Evolutionary conservation across 176 grass and related monocot genomes (phyloP).

Genomic region (Oryza rufipogon): DNA sequence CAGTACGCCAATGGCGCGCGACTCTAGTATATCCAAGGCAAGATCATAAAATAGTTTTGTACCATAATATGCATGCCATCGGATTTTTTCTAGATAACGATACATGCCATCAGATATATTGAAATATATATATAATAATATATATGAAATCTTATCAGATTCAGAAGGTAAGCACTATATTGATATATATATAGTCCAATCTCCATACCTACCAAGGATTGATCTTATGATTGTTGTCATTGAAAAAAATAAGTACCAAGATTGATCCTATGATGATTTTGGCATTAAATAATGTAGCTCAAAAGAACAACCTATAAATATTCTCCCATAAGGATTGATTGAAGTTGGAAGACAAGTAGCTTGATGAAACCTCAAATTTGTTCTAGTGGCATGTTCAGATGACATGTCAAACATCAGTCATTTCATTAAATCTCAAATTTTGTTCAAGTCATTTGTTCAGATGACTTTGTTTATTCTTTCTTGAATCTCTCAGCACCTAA

Average conservation of each 20-base stretch:
- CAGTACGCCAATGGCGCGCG: too few relatives aligned
- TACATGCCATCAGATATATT: neutral
- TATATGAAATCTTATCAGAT: neutral
- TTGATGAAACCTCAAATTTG: neutral
- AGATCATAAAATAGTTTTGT: neutral
- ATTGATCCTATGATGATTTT: neutral
- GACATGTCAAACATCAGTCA: neutral
- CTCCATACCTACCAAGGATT: neutral
- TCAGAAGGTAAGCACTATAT: neutral
- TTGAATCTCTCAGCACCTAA: neutral
- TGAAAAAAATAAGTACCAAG: neutral
- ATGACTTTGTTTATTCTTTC: neutral
- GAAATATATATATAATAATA: neutral
- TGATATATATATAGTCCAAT: neutral
- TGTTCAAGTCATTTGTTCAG: neutral
- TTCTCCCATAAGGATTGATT: neutral
- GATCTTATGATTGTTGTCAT: neutral
- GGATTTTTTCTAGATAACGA: neutral
- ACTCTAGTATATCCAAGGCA: too few relatives aligned
- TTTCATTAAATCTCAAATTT: neutral
- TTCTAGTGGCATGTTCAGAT: neutral
- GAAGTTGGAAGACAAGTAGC: neutral
- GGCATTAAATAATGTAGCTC: neutral
- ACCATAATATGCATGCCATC: neutral
- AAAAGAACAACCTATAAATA: neutral